Base-by-base conservation (phyloP, 768 basidiomycete genomes). In the Auricularia cornea region DNA sequence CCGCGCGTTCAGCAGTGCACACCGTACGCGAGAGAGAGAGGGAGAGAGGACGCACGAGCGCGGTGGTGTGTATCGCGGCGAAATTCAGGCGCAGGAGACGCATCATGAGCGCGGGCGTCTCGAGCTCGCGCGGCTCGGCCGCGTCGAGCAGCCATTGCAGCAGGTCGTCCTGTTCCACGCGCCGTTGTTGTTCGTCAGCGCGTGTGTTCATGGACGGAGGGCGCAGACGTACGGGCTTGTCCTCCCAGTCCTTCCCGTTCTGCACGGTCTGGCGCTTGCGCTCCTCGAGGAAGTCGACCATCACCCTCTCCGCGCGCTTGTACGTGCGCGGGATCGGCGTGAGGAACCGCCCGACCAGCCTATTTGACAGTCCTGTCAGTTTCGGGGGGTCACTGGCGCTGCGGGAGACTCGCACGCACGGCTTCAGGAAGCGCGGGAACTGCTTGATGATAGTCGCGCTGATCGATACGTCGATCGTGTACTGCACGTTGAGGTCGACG, bases 181-280 rank as follows among this genome's bases (percentile, higher is more conserved):
- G n/a, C n/a, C n/a, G n/a, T n/a, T n/a, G n/a, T n/a, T n/a, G n/a
- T n/a, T n/a, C n/a, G n/a, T n/a, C n/a, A n/a, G n/a, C n/a, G n/a
- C n/a, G n/a, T n/a, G n/a, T 26, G 6, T 16, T 10, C 18, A 23
- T 10, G n/a, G n/a, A n/a, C n/a, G n/a, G n/a, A n/a, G n/a, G n/a
- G 3, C 10, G n/a, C n/a, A n/a, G n/a, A 48, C 76, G 0, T 40
- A 78, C 77, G 14, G 78, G 74, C 59, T 69, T 75, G 14, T 74
- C 72, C 0, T 61, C 31, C 70, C n/a, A n/a, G n/a, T n/a, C n/a
- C n/a, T 72, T 75, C 2, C 72, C 64, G 1, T 57, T 31, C 31
- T 74, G 64, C 2, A 68, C 63, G 31, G 70, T 61, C 52, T 65
- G 66, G 18, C 52, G 57, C 40, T 62, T 64, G 8, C 77, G 69